Evolutionary conservation across 2,329 filamentous ascomycete genomes (phyloP), one percentile per base, ranked within the genome.

Genomic region (Calonectria montana): DNA sequence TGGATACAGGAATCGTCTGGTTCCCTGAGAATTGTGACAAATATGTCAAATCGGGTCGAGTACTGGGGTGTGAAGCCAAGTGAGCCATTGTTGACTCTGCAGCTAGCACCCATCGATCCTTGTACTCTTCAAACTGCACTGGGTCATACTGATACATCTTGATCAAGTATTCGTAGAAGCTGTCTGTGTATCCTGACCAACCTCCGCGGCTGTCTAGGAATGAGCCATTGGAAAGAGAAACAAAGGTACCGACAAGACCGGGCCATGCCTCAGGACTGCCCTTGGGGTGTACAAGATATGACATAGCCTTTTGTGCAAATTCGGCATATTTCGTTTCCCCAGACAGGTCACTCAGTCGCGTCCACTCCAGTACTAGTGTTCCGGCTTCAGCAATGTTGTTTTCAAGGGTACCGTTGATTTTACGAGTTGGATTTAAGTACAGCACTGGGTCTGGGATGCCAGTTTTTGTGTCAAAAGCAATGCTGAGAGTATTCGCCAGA

Each of bases 91-190:
- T 59, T 10, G 53, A 59, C 29, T 59, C 53, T 18, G 53, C 53
- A 10, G 53, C 53, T 2, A 59, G 53, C 7, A 59, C 21, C 53
- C 53, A 59, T 18, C 53, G 53, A 16, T 59, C 53, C 53, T 59
- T 59, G 53, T 59, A 59, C 31, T 59, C 53, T 9, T 23, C 31
- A 10, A 59, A 59, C 21, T 35, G 31, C 15, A 37, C 53, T 9
- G 53, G 53, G 37, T 59, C 53, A 21, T 59, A 59, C 2, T 59
- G 53, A 27, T 59, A 59, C 53, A 59, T 59, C 23, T 59, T 59
- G 12, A 59, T 59, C 53, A 59, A 37, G 53, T 59, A 59, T 16
- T 59, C 53, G 31, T 59, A 59, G 21, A 59, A 59, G 31, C 53
- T 59, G 31, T 59, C 53, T 0, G 53, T 59, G 21, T 35, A 21